phyloP scores from a whole-genome alignment of 306 rosid species.

The Lagenaria siceraria region DNA sequence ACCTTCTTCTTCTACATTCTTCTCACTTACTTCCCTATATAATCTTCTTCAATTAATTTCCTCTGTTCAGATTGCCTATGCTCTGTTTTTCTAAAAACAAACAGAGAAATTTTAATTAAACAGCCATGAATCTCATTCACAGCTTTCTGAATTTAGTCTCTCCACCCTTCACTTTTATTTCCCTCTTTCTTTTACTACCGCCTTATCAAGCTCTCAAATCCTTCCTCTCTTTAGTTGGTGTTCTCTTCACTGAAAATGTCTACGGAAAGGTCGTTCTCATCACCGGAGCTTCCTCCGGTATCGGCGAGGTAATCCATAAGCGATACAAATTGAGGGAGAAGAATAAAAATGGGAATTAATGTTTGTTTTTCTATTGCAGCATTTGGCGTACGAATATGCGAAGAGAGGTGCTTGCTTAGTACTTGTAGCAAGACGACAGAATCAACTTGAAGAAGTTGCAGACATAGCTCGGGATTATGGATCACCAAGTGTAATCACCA shows the following conservation, averaged over 20 bases:
- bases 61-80: background rate
- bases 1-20: background rate
- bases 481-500: slow-evolving; percentile 36
- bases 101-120: background rate
- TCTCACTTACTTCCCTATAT: background rate
- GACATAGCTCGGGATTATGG: slow-evolving; percentile 34
- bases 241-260: slow-evolving; percentile 31
- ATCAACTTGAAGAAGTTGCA: slow-evolving; percentile 28
- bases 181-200: slow-evolving; percentile 37
- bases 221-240: slow-evolving; percentile 17
- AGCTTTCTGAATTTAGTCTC: slow-evolving; percentile 36
- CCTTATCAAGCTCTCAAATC: slow-evolving; percentile 28
- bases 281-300: slow-evolving; percentile 62
- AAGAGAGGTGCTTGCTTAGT: slow-evolving; percentile 48
- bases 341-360: background rate
- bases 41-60: background rate
- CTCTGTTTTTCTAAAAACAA: background rate
- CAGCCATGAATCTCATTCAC: slow-evolving; percentile 28
- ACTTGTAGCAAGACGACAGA: slow-evolving; percentile 38
- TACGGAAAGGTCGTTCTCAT: slow-evolving; percentile 54
- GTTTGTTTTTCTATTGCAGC: slow-evolving; percentile 9
- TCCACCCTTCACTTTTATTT: slow-evolving; percentile 47
- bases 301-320: slow-evolving; percentile 23
- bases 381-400: slow-evolving; percentile 73
- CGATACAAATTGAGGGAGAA: background rate